Percentiles rank a stretch among this genome's conserved stretches.
phyloP scores from a whole-genome alignment of 257 asterid species.

The Craterostigma plantagineum region DNA sequence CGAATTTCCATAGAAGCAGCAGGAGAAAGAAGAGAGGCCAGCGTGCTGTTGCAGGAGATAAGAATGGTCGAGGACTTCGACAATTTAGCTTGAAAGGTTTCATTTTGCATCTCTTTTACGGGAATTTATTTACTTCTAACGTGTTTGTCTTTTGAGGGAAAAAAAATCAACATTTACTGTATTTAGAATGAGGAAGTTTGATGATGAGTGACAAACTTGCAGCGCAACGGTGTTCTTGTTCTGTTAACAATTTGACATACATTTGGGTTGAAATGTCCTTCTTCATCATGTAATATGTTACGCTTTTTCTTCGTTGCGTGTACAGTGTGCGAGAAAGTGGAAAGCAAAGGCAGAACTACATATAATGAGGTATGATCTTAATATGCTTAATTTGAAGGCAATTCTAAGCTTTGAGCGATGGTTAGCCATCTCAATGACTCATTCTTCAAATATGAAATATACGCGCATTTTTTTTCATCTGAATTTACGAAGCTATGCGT shows the following conservation, averaged over 20 bases:
- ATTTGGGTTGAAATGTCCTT: neutral
- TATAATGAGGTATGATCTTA: constrained; percentile 70
- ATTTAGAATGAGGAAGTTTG: too few species aligned
- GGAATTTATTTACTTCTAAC: neutral
- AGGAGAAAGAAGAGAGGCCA: constrained; percentile 91
- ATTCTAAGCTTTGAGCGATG: neutral
- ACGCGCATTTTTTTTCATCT: too few species aligned
- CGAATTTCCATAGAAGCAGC: too few species aligned
- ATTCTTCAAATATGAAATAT: neutral
- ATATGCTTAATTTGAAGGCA: constrained; percentile 8
- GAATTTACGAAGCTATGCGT: too few species aligned
- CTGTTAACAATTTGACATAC: too few species aligned
- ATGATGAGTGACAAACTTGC: too few species aligned
- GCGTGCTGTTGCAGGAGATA: constrained; percentile 83
- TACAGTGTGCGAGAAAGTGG: constrained; percentile 93
- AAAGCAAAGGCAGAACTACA: constrained; percentile 98
- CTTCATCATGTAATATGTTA: constrained; percentile 7
- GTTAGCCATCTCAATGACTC: neutral
- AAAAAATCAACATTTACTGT: too few species aligned
- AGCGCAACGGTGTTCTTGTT: too few species aligned
- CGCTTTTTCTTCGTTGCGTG: constrained; percentile 12
- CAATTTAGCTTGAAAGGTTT: constrained; percentile 99
- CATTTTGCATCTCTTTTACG: neutral
- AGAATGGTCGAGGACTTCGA: constrained; percentile 95
- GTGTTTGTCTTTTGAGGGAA: neutral